These are phyloP conservation scores for Cystobasidium tubakii DNA, from an alignment of 768 basidiomycete genomes.

Conservation along the genomic window DNA sequence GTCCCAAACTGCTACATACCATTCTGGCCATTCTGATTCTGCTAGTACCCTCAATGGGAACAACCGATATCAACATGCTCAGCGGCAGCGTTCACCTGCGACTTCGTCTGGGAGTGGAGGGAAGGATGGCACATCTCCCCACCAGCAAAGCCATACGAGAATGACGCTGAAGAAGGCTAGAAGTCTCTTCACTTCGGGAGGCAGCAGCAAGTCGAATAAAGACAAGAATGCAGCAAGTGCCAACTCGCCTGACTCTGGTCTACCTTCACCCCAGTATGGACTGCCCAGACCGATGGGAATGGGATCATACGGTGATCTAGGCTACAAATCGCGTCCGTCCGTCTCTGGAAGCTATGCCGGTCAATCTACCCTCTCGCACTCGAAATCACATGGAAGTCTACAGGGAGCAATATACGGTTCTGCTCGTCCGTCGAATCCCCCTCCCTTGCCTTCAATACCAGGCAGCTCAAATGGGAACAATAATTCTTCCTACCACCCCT, in stretches of 20 bases:
- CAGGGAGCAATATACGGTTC: conserved; percentile 11
- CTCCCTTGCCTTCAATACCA: neutral
- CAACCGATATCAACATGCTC: neutral
- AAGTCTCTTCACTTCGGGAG: conserved; percentile 11
- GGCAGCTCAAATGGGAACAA: neutral
- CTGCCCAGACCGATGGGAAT: neutral
- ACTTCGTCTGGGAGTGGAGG: conserved; percentile 1
- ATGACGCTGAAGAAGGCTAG: conserved; percentile 21
- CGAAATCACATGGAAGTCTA: conserved; percentile 22
- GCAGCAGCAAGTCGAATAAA: conserved; percentile 8
- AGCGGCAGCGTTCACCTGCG: neutral
- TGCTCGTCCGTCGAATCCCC: neutral
- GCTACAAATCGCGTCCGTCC: neutral
- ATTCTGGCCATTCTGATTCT: neutral
- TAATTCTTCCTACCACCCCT: conserved; percentile 7
- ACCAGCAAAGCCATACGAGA: neutral
- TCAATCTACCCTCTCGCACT: neutral
- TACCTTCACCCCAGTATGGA: neutral
- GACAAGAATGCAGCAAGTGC: neutral
- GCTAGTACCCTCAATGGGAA: neutral
- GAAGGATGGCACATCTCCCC: neutral
- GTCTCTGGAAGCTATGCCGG: neutral
- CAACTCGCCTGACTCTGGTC: neutral
- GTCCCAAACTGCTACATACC: neutral
- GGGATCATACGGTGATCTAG: neutral